Evolutionary conservation across 495 filamentous ascomycete species (phyloP).

Genomic region (Achaetomiella virescens): DNA sequence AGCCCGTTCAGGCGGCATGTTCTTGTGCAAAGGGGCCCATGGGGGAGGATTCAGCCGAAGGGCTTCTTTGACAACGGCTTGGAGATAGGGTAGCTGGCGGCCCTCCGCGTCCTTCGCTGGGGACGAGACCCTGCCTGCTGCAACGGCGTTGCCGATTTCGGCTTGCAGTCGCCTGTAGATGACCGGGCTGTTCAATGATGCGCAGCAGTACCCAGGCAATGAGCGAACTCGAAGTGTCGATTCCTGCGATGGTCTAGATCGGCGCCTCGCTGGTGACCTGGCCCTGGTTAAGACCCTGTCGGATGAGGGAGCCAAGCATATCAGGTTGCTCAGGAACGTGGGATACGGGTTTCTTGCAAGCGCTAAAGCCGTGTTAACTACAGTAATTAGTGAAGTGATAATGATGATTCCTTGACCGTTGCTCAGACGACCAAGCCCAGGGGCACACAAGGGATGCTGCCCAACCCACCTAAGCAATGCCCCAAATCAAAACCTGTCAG

Average conservation of each 20-base stretch:
- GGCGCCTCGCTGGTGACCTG: conserved; percentile 35
- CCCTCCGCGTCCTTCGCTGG: conserved; percentile 34
- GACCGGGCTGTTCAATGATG: conserved; percentile 39
- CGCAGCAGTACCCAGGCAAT: conserved; percentile 52
- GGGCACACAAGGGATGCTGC: too few relatives aligned
- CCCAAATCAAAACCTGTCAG: conserved; percentile 10
- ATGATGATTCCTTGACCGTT: too few relatives aligned
- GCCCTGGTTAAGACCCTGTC: conserved; percentile 36
- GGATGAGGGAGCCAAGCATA: conserved; percentile 43
- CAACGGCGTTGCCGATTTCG: conserved; percentile 46
- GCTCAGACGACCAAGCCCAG: too few relatives aligned
- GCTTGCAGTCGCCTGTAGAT: conserved; percentile 48
- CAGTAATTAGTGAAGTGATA: too few relatives aligned
- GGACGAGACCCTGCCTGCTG: conserved; percentile 25
- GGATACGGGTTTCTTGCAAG: conserved; percentile 21
- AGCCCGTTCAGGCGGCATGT: conserved; percentile 44
- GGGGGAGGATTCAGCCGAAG: conserved; percentile 38
- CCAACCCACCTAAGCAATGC: too few relatives aligned
- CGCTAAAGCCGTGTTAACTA: background rate
- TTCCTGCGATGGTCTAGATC: conserved; percentile 41
- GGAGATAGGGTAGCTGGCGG: conserved; percentile 38
- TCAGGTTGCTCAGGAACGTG: conserved; percentile 14
- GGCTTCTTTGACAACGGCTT: conserved; percentile 40
- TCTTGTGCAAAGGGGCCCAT: conserved; percentile 41
- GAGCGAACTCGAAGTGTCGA: conserved; percentile 56